phyloP scores from a whole-genome alignment of 2,329 filamentous ascomycete genomes.

The Colletotrichum navitas region DNA sequence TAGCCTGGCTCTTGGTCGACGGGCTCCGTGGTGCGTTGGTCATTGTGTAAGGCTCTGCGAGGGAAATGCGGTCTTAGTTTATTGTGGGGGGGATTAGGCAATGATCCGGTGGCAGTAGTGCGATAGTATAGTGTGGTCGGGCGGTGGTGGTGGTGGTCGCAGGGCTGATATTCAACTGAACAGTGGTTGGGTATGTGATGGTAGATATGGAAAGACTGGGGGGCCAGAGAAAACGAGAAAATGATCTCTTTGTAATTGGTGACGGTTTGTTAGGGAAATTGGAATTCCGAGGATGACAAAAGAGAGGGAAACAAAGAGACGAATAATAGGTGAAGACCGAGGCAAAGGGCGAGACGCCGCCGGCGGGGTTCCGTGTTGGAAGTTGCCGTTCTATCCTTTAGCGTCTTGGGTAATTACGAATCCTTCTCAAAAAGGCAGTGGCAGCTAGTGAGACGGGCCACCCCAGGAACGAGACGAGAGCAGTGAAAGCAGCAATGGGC shows the following conservation, averaged over 20 bases:
- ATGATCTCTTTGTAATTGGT: slow-evolving; percentile 20
- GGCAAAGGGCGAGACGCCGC: slow-evolving; percentile 30
- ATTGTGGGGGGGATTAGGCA: slow-evolving; percentile 19
- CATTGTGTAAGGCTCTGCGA: slow-evolving; percentile 38
- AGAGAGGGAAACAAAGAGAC: slow-evolving; percentile 22
- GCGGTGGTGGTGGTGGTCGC: slow-evolving; percentile 8
- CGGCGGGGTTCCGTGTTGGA: slow-evolving; percentile 9
- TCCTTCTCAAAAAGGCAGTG: slow-evolving; percentile 34
- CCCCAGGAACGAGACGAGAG: slow-evolving; percentile 38
- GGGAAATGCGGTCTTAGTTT: slow-evolving; percentile 32
- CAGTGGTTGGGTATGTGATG: background rate
- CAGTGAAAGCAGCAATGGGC: slow-evolving; percentile 7
- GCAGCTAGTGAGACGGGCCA: slow-evolving; percentile 37
- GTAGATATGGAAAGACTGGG: slow-evolving; percentile 18
- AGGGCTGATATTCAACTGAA: slow-evolving; percentile 29
- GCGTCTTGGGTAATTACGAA: slow-evolving; percentile 44
- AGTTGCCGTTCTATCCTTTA: slow-evolving; percentile 43
- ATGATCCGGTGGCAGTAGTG: slow-evolving; percentile 8
- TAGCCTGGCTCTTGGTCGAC: slow-evolving; percentile 38
- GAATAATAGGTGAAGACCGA: slow-evolving; percentile 10
- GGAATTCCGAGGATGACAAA: slow-evolving; percentile 3
- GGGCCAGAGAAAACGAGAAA: background rate
- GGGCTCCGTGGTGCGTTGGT: slow-evolving; percentile 34
- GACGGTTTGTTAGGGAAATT: slow-evolving; percentile 18
- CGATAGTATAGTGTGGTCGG: background rate